These are phyloP conservation scores for Monosporozyma solicola DNA, from an alignment of 805 yeast species.

Conservation along the genomic window DNA sequence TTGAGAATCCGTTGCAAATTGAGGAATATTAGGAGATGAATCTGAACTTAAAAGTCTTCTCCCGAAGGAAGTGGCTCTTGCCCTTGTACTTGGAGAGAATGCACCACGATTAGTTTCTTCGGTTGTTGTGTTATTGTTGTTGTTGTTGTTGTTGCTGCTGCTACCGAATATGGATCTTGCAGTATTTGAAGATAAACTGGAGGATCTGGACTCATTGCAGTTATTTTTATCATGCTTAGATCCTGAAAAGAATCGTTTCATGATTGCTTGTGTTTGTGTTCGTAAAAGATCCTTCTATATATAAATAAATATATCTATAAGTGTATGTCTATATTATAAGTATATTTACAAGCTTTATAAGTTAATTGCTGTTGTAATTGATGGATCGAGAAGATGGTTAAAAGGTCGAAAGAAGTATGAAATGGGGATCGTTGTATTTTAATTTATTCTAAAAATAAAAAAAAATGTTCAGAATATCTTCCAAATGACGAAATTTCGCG, in stretches of 20 bases:
- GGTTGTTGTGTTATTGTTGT: background rate
- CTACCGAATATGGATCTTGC: background rate
- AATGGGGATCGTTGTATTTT: too few species aligned
- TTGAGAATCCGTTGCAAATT: background rate
- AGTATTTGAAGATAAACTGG: background rate
- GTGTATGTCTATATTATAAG: background rate
- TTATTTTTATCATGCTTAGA: conserved; percentile 4
- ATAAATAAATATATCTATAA: background rate
- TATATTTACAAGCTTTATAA: too few species aligned
- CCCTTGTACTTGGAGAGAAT: background rate
- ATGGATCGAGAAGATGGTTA: too few species aligned
- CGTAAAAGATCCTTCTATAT: too few species aligned
- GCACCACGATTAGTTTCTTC: background rate
- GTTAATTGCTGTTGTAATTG: too few species aligned
- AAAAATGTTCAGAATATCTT: too few species aligned
- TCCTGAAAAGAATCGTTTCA: conserved; percentile 26
- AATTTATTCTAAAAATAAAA: too few species aligned
- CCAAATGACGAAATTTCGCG: too few species aligned
- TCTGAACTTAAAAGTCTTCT: conserved; percentile 5
- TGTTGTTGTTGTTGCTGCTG: background rate
- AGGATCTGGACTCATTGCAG: background rate
- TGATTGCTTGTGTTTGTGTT: background rate
- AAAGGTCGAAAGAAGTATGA: too few species aligned
- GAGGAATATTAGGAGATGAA: conserved; percentile 7
- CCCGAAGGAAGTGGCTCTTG: conserved; percentile 4